Conservation (phyloP, 2,329 filamentous ascomycete species). For the Arthrinium puccinioides region DNA sequence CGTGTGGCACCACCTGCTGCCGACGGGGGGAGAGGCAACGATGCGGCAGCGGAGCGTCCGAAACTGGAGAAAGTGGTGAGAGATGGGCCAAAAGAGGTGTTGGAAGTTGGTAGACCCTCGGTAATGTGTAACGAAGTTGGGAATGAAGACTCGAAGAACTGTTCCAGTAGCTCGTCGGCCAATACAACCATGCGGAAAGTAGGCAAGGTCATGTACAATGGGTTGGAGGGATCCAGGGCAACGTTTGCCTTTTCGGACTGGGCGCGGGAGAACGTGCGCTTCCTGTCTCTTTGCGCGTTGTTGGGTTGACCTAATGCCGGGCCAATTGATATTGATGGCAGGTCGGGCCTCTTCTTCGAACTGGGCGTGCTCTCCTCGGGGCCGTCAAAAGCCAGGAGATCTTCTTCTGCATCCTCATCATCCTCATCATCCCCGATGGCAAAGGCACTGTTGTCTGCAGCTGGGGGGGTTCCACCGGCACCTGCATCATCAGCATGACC, state of each 20-base stretch:
- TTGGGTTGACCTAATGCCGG: constrained; percentile 18
- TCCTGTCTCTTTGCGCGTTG: constrained; percentile 15
- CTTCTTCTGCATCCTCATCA: constrained; percentile 44
- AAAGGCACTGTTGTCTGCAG: constrained; percentile 48
- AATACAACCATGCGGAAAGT: constrained; percentile 99
- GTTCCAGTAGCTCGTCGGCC: constrained; percentile 88
- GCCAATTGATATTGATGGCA: constrained; percentile 29
- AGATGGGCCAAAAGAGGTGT: constrained; percentile 50
- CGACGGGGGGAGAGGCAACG: constrained; percentile 30
- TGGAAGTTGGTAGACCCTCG: constrained; percentile 43
- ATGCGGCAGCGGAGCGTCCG: constrained; percentile 33
- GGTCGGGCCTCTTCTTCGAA: constrained; percentile 35
- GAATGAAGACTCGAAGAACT: constrained; percentile 96
- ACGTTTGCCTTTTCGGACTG: constrained; percentile 75
- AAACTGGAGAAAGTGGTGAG: constrained; percentile 78
- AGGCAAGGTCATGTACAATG: constrained; percentile 89
- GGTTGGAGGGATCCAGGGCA: constrained; percentile 86
- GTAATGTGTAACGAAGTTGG: constrained; percentile 86
- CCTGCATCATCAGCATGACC: constrained; percentile 17
- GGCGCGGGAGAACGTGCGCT: constrained; percentile 50
- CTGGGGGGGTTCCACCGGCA: constrained; percentile 13
- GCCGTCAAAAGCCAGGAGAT: constrained; percentile 54
- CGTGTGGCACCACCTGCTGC: constrained; percentile 48
- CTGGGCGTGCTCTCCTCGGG: constrained; percentile 28
- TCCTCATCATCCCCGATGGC: constrained; percentile 63